A percentile compares a stretch with the other conserved stretches of the same genome.
phyloP scores from a whole-genome alignment of 345 rosid species.

The Acer yangbiense region DNA sequence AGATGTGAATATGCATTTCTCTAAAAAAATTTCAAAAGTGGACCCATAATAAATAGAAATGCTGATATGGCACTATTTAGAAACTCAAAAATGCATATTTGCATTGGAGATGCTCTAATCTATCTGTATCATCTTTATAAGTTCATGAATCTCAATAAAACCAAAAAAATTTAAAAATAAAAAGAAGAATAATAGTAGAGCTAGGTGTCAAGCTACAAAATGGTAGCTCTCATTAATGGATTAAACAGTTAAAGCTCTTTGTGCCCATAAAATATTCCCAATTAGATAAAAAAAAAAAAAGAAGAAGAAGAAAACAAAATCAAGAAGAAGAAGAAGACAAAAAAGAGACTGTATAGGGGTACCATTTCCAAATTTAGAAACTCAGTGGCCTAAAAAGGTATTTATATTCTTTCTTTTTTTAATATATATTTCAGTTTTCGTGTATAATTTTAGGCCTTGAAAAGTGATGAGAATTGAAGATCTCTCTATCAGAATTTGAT shows the following conservation, averaged over 20 bases:
- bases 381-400: neutral
- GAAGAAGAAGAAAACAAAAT: neutral
- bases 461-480: neutral
- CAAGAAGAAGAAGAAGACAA: neutral
- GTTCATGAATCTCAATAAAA: neutral
- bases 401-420: neutral
- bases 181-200: neutral
- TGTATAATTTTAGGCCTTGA: neutral
- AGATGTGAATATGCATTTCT: no score
- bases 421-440: neutral
- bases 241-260: neutral
- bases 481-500: constrained; percentile 7
- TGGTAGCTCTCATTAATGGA: neutral
- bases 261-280: neutral
- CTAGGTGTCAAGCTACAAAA: neutral
- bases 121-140: neutral
- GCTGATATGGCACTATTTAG: no score
- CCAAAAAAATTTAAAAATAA: neutral
- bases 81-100: no score
- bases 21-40: no score
- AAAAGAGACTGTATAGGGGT: neutral
- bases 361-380: neutral
- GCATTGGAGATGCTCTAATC: no score
- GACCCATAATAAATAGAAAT: no score
- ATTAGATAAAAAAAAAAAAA: neutral